Percentiles rank a stretch among this genome's conserved stretches.
These are phyloP conservation scores for Casaregolazyma lundiana DNA, from an alignment of 1,139 yeast genomes.

Conservation along the genomic window DNA sequence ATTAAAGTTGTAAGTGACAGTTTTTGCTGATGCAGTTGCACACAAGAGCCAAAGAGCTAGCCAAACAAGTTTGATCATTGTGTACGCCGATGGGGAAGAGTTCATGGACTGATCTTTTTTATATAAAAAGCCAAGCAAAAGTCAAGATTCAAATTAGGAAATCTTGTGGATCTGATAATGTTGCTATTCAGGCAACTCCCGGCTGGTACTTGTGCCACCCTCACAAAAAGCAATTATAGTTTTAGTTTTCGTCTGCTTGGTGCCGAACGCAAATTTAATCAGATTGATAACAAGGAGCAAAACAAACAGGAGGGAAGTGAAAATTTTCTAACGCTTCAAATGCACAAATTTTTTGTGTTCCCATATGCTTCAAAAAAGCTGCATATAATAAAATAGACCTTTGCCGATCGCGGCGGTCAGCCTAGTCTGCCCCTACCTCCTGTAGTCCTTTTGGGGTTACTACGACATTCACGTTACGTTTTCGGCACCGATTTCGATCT, in stretches of 20 bases:
- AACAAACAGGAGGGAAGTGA: not conserved
- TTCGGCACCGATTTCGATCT: too few relatives aligned
- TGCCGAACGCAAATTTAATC: too few relatives aligned
- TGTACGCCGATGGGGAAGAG: not conserved
- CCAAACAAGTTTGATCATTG: not conserved
- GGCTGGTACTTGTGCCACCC: too few relatives aligned
- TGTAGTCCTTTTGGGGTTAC: not conserved
- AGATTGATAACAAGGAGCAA: not conserved
- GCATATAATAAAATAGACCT: too few relatives aligned
- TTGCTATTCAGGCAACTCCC: too few relatives aligned
- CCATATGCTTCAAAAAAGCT: too few relatives aligned
- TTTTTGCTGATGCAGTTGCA: slow-evolving; percentile 40
- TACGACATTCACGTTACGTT: not conserved
- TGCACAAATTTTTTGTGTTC: not conserved
- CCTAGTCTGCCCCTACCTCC: too few relatives aligned
- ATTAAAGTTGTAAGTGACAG: slow-evolving; percentile 66
- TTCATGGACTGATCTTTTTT: not conserved
- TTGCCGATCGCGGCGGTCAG: too few relatives aligned
- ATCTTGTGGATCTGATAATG: not conserved
- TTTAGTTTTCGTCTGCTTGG: too few relatives aligned
- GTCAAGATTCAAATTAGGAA: not conserved
- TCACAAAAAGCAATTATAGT: not conserved
- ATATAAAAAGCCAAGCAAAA: not conserved
- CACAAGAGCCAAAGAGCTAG: not conserved
- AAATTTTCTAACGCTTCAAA: not conserved